These are phyloP conservation scores for Psilocybe azurescens DNA, from an alignment of 768 basidiomycete genomes.

Conservation along the genomic window DNA sequence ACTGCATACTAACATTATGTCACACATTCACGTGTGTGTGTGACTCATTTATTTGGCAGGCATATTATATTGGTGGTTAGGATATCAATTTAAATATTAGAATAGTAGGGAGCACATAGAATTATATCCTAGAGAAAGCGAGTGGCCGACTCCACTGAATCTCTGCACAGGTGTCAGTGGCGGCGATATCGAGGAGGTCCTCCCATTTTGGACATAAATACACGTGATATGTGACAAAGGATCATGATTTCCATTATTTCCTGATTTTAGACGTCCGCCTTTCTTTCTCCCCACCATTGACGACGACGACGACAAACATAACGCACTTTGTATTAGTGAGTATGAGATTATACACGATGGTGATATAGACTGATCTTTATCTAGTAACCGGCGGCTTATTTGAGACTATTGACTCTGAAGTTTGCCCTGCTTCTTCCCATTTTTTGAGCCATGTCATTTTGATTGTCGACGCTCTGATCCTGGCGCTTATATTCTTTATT, in stretches of 20 bases:
- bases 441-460: constrained; percentile 36
- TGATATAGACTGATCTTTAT: constrained; percentile 9
- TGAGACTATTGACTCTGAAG: constrained; percentile 12
- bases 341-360: not conserved
- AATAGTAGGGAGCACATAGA: too few relatives aligned
- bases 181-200: not conserved
- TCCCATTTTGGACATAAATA: constrained; percentile 1
- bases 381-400: constrained; percentile 18
- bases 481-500: constrained; percentile 18
- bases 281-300: constrained; percentile 21
- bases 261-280: constrained; percentile 16
- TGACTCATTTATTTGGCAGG: constrained; percentile 1
- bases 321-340: constrained; percentile 24
- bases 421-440: constrained; percentile 6
- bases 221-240: constrained; percentile 17
- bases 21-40: constrained; percentile 17
- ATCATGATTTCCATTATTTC: constrained; percentile 17
- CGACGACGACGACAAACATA: constrained; percentile 30
- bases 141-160: too few relatives aligned
- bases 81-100: too few relatives aligned
- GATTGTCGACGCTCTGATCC: constrained; percentile 22
- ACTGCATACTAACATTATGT: constrained; percentile 11
- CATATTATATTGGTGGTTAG: not conserved
- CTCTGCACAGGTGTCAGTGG: too few relatives aligned
- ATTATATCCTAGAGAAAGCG: too few relatives aligned